Evolutionary conservation across 495 filamentous ascomycete genomes (phyloP).

Genomic region (Penicillium crystallinum): DNA sequence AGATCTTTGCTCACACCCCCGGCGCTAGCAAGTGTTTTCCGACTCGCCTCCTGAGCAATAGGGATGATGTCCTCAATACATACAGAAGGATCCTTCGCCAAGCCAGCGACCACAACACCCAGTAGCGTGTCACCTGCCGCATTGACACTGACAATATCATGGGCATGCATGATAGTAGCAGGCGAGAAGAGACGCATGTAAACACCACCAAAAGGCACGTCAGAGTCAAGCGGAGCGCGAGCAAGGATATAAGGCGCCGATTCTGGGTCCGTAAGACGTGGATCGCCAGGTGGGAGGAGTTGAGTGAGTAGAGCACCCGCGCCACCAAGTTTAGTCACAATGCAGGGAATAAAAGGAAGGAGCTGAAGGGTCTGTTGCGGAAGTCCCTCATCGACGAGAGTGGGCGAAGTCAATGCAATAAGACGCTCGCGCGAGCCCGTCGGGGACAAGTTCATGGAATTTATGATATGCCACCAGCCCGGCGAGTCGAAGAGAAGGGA

Average conservation of each 20-base stretch:
- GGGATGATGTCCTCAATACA: slow-evolving; percentile 40
- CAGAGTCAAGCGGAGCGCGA: slow-evolving; percentile 39
- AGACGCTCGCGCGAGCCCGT: slow-evolving; percentile 60
- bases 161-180: slow-evolving; percentile 50
- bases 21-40: slow-evolving; percentile 64
- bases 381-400: slow-evolving; percentile 71
- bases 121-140: slow-evolving; percentile 92
- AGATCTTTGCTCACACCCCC: slow-evolving; percentile 60
- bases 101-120: slow-evolving; percentile 69
- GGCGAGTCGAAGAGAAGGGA: slow-evolving; percentile 59
- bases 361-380: slow-evolving; percentile 79
- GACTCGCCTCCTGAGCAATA: slow-evolving; percentile 65
- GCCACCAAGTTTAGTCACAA: slow-evolving; percentile 78
- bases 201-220: slow-evolving; percentile 63
- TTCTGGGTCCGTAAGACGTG: slow-evolving; percentile 54
- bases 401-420: slow-evolving; percentile 50
- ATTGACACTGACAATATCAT: slow-evolving; percentile 81
- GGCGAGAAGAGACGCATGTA: slow-evolving; percentile 79
- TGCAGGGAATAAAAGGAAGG: slow-evolving; percentile 79
- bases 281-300: slow-evolving; percentile 59
- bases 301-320: slow-evolving; percentile 75
- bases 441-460: slow-evolving; percentile 58
- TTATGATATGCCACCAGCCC: slow-evolving; percentile 72
- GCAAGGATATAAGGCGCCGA: slow-evolving; percentile 64
- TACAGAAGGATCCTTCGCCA: slow-evolving; percentile 32